Evolutionary conservation across 2,329 filamentous ascomycete species (phyloP).

Genomic region (Sarocladium kiliense): DNA sequence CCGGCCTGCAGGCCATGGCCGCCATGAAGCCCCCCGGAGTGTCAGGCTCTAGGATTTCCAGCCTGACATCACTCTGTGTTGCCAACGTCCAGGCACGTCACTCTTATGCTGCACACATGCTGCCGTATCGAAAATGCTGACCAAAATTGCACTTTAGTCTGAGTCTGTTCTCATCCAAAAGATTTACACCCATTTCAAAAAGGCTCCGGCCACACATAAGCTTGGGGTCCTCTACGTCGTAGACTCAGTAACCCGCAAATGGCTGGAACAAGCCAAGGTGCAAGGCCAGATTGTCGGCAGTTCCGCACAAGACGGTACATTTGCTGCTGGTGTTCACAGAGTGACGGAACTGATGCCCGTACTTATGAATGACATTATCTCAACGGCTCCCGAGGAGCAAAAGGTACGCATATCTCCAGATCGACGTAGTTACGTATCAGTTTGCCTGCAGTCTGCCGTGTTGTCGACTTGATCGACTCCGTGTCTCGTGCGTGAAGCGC

Average conservation of each 20-base stretch:
- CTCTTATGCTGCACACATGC: neutral
- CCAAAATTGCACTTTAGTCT: constrained; percentile 50
- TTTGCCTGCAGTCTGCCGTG: neutral
- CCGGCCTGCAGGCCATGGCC: constrained; percentile 86
- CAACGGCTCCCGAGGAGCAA: constrained; percentile 84
- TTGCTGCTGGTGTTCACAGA: constrained; percentile 90
- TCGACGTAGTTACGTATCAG: neutral
- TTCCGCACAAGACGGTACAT: constrained; percentile 83
- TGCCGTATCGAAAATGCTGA: neutral
- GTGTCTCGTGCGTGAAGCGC: neutral
- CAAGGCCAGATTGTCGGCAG: constrained; percentile 76
- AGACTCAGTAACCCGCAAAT: constrained; percentile 99
- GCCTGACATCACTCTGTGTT: constrained; percentile 82
- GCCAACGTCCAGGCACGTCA: constrained; percentile 77
- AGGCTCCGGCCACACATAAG: constrained; percentile 90
- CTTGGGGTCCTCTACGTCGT: constrained; percentile 98
- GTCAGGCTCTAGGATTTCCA: constrained; percentile 84
- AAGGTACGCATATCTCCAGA: constrained; percentile 67
- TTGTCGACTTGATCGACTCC: constrained; percentile 11
- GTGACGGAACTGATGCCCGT: constrained; percentile 91
- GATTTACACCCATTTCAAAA: constrained; percentile 95
- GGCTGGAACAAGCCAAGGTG: constrained; percentile 91
- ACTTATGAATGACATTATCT: constrained; percentile 92
- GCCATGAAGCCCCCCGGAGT: constrained; percentile 89
- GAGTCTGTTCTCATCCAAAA: constrained; percentile 94